Base-by-base conservation (phyloP, 2,329 filamentous ascomycete species). In the Podosphaera xanthii region DNA sequence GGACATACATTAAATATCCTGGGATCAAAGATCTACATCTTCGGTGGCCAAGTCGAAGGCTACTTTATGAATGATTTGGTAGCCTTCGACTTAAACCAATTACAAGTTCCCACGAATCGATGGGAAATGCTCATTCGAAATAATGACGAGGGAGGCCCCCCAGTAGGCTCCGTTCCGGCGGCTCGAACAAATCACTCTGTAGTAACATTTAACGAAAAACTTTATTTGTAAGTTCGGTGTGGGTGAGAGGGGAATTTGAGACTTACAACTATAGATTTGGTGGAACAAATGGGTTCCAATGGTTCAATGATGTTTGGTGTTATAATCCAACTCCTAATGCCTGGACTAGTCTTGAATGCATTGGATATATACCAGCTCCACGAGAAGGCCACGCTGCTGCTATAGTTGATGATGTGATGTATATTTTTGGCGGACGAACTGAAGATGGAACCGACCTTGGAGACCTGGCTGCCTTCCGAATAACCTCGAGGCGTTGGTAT, bases 281-380 rank as follows among this genome's bases (percentile, higher is more conserved):
- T 65, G 92, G 92, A 62, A 98, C 92, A 1, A 95, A 98, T 69
- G 92, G 92, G 48, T 81, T 90, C 59, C 83, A 87, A 67, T 98
- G 92, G 94, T 98, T 97, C 74, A 98, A 97, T 70, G 92, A 98
- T 69, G 92, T 98, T 55, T 98, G 92, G 92, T 87, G 84, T 58
- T 98, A 92, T 70, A 91, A 96, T 67, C 86, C 90, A 6, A 77
- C 82, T 59, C 74, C 79, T 53, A 96, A 96, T 70, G 74, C 78
- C 59, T 98, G 92, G 92, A 74, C 81, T 8, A 85, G 94, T 69
- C 77, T 95, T 59, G 91, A 97, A 68, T 98, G 92, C 70, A 96
- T 97, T 67, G 92, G 92, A 42, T 98, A 96, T 70, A 97, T 98
- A 61, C 92, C 94, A 0, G 84, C 89, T 1, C 84, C 91, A 22